A percentile compares a stretch with the other conserved stretches of the same genome.
Evolutionary conservation across 805 yeast genomes (phyloP).

Genomic region (Zygotorulaspora danielsina): DNA sequence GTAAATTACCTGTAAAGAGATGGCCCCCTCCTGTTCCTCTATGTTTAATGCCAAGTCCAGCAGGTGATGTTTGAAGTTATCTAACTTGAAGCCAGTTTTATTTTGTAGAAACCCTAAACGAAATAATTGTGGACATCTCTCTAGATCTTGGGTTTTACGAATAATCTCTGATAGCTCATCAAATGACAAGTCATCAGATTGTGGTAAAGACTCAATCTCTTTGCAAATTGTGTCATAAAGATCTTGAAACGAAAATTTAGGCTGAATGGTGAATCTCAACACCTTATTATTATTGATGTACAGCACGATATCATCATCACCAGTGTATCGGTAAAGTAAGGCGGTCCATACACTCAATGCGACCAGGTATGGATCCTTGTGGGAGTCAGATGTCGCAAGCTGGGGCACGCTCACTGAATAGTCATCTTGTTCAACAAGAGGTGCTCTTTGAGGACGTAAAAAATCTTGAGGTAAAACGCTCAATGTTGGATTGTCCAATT

Average conservation of each 20-base stretch:
- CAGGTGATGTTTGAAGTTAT: conserved; percentile 36
- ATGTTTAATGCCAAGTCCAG: conserved; percentile 44
- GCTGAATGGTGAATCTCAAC: conserved; percentile 56
- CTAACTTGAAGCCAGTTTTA: conserved; percentile 38
- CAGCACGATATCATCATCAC: conserved; percentile 90
- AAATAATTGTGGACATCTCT: conserved; percentile 59
- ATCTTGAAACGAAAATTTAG: conserved; percentile 50
- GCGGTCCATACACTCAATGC: conserved; percentile 66
- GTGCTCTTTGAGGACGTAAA: conserved; percentile 67
- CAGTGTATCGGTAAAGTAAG: conserved; percentile 74
- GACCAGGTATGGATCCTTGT: conserved; percentile 40
- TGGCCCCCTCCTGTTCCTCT: conserved; percentile 11
- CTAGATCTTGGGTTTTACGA: conserved; percentile 46
- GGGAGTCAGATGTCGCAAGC: conserved; percentile 20
- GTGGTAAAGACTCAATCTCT: conserved; percentile 31
- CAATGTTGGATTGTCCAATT: conserved; percentile 74
- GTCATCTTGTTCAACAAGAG: conserved; percentile 58
- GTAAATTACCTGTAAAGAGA: conserved; percentile 40
- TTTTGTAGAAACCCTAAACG: conserved; percentile 42
- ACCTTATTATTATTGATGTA: conserved; percentile 49
- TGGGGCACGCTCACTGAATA: conserved; percentile 35
- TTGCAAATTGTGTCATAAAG: conserved; percentile 43
- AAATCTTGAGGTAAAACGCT: conserved; percentile 87
- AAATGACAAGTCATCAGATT: conserved; percentile 41
- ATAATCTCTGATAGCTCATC: conserved; percentile 53